These are phyloP conservation scores for Globisporangium sylvaticum DNA, from an alignment of 352 stramenopile species.

Conservation along the genomic window DNA sequence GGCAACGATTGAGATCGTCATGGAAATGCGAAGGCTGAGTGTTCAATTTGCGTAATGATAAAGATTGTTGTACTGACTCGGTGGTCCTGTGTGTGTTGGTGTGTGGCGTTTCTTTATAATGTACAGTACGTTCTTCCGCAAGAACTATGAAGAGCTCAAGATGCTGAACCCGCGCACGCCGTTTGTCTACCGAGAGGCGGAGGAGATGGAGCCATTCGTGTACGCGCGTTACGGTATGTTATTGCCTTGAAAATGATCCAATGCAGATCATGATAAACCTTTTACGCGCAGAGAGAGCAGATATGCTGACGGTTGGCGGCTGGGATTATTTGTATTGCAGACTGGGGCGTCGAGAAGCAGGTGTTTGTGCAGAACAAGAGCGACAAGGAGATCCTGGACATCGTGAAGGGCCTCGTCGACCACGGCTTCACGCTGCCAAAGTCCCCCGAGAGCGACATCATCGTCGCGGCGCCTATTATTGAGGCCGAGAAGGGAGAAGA, in stretches of 20 bases:
- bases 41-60: not conserved
- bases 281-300: not conserved
- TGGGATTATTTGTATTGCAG: constrained; percentile 16
- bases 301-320: not conserved
- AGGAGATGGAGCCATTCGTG: constrained; percentile 86
- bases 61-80: constrained; percentile 4
- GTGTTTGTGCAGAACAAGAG: constrained; percentile 80
- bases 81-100: constrained; percentile 4
- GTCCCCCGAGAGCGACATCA: constrained; percentile 82
- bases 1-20: not conserved
- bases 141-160: constrained; percentile 87
- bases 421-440: constrained; percentile 71
- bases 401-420: constrained; percentile 76
- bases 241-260: not conserved
- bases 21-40: not conserved
- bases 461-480: constrained; percentile 71
- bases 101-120: not conserved
- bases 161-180: constrained; percentile 84
- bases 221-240: constrained; percentile 70
- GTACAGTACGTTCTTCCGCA: constrained; percentile 77
- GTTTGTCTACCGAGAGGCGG: constrained; percentile 84
- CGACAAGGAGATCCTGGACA: constrained; percentile 72
- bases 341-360: constrained; percentile 85
- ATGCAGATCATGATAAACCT: not conserved
- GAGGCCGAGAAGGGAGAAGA: constrained; percentile 60